phyloP scores from a whole-genome alignment of 345 rosid species.

The Brassica cretica region DNA sequence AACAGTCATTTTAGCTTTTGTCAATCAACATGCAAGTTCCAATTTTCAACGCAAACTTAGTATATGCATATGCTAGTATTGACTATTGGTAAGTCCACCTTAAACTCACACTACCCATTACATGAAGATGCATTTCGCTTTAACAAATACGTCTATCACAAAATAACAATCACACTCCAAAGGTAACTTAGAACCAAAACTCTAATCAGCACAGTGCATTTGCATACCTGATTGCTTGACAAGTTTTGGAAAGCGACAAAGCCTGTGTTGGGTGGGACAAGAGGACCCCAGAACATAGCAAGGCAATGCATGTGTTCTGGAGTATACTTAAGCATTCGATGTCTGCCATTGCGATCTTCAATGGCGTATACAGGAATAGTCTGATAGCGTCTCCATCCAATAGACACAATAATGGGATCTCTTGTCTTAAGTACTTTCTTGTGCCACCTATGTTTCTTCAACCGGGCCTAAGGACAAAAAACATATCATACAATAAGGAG shows the following conservation, averaged over 20 bases:
- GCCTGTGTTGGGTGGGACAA: constrained; percentile 91
- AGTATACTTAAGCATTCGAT: constrained; percentile 94
- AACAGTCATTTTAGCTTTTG: constrained; percentile 1
- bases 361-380: constrained; percentile 81
- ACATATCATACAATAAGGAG: constrained; percentile 3
- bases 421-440: constrained; percentile 80
- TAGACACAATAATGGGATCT: constrained; percentile 85
- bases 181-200: not conserved
- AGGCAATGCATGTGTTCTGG: constrained; percentile 97
- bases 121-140: constrained; percentile 8
- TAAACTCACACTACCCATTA: constrained; percentile 16
- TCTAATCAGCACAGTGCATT: constrained; percentile 18
- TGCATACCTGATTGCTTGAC: constrained; percentile 71
- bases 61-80: constrained; percentile 18
- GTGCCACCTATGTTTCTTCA: constrained; percentile 94
- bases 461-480: constrained; percentile 54
- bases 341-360: constrained; percentile 85
- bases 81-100: constrained; percentile 6
- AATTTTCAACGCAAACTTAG: not conserved
- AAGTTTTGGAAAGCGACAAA: constrained; percentile 81
- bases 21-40: constrained; percentile 1
- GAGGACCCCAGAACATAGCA: constrained; percentile 97
- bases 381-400: constrained; percentile 97
- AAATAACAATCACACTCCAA: constrained; percentile 15
- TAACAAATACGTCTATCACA: constrained; percentile 22